phyloP scores from a whole-genome alignment of 805 yeast species.

The Tanozyma kutaoensis region DNA sequence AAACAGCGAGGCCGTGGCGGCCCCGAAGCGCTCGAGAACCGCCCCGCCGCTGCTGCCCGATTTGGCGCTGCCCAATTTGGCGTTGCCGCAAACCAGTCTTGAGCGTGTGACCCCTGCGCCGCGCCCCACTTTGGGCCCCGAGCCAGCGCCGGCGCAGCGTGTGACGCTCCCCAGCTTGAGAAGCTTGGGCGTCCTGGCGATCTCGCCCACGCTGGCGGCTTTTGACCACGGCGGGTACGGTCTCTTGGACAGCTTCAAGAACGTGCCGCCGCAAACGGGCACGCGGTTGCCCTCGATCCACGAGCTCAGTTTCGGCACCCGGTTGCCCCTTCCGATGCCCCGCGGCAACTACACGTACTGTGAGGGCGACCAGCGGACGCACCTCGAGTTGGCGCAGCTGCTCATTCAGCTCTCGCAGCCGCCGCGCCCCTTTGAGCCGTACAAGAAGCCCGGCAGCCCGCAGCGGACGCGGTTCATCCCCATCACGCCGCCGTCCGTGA shows the following conservation, averaged over 20 bases:
- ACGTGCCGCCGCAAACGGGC: slow-evolving; percentile 3
- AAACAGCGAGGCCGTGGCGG: background rate
- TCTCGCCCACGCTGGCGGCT: background rate
- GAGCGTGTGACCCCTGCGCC: no score
- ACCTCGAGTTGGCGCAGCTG: slow-evolving; percentile 32
- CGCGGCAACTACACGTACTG: slow-evolving; percentile 35
- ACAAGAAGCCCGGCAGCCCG: slow-evolving; percentile 1
- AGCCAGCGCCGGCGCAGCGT: background rate
- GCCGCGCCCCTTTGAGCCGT: slow-evolving; percentile 1
- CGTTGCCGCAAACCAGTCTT: no score
- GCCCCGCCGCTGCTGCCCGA: no score
- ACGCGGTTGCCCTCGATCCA: slow-evolving; percentile 4
- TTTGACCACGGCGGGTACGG: background rate
- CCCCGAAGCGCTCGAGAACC: slow-evolving; percentile 3
- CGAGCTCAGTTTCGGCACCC: slow-evolving; percentile 2
- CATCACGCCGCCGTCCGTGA: slow-evolving; percentile 26
- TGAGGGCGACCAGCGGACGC: slow-evolving; percentile 33
- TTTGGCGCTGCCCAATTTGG: no score
- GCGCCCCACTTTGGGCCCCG: slow-evolving; percentile 3
- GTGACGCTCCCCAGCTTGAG: background rate
- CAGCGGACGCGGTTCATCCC: slow-evolving; percentile 17
- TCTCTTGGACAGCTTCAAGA: slow-evolving; percentile 1
- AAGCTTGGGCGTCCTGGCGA: background rate
- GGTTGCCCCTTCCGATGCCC: background rate
- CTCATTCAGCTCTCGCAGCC: slow-evolving; percentile 20